These are phyloP conservation scores for Penicillium concentricum DNA, from an alignment of 2,329 filamentous ascomycete genomes.

Conservation along the genomic window DNA sequence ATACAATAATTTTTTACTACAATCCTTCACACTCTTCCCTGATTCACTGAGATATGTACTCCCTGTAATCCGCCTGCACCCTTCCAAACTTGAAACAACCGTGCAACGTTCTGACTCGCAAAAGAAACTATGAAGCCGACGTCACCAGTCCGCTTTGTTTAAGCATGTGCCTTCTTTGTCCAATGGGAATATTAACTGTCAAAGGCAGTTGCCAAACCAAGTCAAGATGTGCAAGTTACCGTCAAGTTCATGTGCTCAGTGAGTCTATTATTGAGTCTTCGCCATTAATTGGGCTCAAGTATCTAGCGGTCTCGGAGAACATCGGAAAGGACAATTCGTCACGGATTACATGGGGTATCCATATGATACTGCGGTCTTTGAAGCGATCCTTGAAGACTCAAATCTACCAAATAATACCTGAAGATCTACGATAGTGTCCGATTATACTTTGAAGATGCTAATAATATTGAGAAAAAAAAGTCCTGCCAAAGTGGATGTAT, in stretches of 20 bases:
- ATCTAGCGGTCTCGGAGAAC: background rate
- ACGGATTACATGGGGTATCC: background rate
- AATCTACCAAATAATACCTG: background rate
- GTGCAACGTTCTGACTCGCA: background rate
- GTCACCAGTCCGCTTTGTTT: background rate
- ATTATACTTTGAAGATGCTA: background rate
- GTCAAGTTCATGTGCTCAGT: background rate
- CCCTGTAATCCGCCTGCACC: background rate
- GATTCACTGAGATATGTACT: background rate
- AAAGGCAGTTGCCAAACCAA: slow-evolving; percentile 1
- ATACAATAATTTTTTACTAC: background rate
- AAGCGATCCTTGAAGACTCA: background rate
- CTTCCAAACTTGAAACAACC: background rate
- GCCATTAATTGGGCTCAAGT: background rate
- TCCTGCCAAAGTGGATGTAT: background rate
- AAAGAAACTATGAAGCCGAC: background rate
- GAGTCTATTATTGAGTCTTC: background rate
- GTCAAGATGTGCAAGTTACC: slow-evolving; percentile 6
- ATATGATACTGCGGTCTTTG: background rate
- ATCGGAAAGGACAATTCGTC: background rate
- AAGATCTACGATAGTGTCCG: background rate
- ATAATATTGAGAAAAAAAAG: background rate
- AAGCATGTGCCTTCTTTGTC: background rate
- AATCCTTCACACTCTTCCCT: background rate
- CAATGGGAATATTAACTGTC: background rate